A percentile compares a stretch with the other conserved stretches of the same genome.
phyloP scores from a whole-genome alignment of 805 yeast genomes.

The Isabelozyma pseudorhagii region DNA sequence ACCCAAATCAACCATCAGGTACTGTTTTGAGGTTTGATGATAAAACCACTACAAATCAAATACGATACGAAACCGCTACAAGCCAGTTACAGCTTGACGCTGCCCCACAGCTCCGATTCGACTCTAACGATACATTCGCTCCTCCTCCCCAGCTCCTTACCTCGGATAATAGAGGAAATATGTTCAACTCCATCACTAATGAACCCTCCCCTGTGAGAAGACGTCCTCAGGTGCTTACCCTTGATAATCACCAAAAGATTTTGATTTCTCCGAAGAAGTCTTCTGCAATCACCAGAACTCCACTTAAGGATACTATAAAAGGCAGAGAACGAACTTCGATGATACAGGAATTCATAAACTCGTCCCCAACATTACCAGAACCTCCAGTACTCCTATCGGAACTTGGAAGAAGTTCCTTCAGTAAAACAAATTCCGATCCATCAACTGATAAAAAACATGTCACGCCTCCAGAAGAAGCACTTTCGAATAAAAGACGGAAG shows the following conservation, averaged over 20 bases:
- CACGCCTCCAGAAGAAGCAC: not conserved
- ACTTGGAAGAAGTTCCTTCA: constrained; percentile 14
- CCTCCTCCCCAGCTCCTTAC: constrained; percentile 17
- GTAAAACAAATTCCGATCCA: not conserved
- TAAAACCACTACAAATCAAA: not conserved
- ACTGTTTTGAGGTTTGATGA: constrained; percentile 3
- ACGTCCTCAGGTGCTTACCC: not conserved
- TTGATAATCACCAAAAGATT: constrained; percentile 18
- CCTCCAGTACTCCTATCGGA: constrained; percentile 41
- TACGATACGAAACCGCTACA: no score
- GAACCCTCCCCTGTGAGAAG: constrained; percentile 9
- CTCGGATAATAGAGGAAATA: constrained; percentile 2
- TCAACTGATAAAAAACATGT: not conserved
- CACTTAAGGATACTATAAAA: constrained; percentile 7
- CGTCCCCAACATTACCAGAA: constrained; percentile 44
- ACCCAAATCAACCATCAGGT: not conserved
- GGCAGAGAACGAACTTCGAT: constrained; percentile 26
- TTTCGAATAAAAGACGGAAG: constrained; percentile 1
- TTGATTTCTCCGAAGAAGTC: constrained; percentile 29
- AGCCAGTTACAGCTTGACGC: no score
- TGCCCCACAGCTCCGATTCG: constrained; percentile 7
- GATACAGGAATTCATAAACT: constrained; percentile 32
- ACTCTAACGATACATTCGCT: constrained; percentile 22
- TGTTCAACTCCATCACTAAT: constrained; percentile 1
- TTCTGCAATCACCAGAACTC: constrained; percentile 11